Evolutionary conservation across 228 moss, liverwort and hornwort genomes (phyloP), one percentile per base, ranked within the genome.

Genomic region (Sphagnum magellanicum): DNA sequence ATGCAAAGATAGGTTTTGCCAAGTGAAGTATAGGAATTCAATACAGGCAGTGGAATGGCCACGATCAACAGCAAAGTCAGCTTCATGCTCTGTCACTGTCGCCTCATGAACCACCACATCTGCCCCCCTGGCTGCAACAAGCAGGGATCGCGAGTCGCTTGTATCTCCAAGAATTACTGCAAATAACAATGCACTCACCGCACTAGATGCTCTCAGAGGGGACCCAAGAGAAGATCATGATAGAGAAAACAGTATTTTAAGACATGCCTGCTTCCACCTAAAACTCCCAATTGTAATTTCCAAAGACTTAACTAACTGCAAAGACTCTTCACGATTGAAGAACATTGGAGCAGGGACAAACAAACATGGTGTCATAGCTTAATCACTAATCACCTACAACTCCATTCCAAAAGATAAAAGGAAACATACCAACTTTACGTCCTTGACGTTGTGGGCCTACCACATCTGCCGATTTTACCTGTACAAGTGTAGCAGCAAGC

Each of bases 141-240:
- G 73, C 70, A 97, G 77, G 60, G 93, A 84, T 53, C 83, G 83
- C 58, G 96, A 87, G 68, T 97, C 89, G 68, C 93, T 83, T 10
- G 96, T 91, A 67, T 97, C 96, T 58, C 96, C 96, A 69, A 97
- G 87, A 78, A 97, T 91, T 63, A 93, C 96, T 96, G 87, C 47
- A 17, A 72, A 68, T 50, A 53, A 46, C 5, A 71, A 12, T n/a
- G 48, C 32, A 62, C 58, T 32, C 32, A 32, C 32, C 32, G 4
- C 50, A 52, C 7, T 49, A 16, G 50, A 6, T 68, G 10, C n/a
- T 8, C 10, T 48, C 3, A 32, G 32, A 32, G 32, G 32, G 32
- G 32, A 32, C 3, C 32, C 3, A 3, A 32, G 3, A 32, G 32
- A 32, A 32, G 32, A 32, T 32, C 32, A 32, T 32, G 32, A 32